Percentiles rank a stretch among this genome's conserved stretches.
Conservation (phyloP, 331 rosid genomes). For the Ulmus americana region DNA sequence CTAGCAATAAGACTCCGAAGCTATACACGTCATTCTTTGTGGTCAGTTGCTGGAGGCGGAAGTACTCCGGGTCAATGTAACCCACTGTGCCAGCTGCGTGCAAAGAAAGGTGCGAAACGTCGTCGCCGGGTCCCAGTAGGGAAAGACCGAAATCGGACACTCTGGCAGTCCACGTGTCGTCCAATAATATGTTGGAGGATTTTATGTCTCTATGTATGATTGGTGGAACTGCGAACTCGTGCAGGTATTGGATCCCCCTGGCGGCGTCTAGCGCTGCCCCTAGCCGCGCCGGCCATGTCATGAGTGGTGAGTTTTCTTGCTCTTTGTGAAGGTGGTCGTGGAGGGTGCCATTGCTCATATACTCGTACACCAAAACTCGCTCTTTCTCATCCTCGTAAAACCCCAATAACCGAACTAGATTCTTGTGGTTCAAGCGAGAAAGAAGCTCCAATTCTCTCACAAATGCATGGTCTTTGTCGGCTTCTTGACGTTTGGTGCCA, state of each 20-base stretch:
- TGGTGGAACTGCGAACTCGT: slow-evolving; percentile 54
- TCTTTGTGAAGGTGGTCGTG: slow-evolving; percentile 64
- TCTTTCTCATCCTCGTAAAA: slow-evolving; percentile 61
- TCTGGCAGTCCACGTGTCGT: slow-evolving; percentile 49
- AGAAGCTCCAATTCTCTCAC: slow-evolving; percentile 65
- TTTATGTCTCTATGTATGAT: slow-evolving; percentile 85
- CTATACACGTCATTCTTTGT: slow-evolving; percentile 85
- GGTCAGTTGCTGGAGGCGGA: slow-evolving; percentile 60
- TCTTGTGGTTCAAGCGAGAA: slow-evolving; percentile 83
- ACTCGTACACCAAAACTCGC: slow-evolving; percentile 69
- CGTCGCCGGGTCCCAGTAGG: slow-evolving; percentile 61
- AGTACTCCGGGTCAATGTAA: slow-evolving; percentile 90
- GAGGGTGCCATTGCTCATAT: slow-evolving; percentile 62
- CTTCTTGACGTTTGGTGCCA: slow-evolving; percentile 47
- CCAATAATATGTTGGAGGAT: slow-evolving; percentile 67
- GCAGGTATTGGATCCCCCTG: slow-evolving; percentile 70
- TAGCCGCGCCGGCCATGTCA: slow-evolving; percentile 54
- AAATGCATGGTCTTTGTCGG: slow-evolving; percentile 68
- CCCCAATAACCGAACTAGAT: slow-evolving; percentile 58
- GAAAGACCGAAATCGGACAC: slow-evolving; percentile 86
- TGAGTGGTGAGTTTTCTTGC: slow-evolving; percentile 29
- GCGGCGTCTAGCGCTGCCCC: slow-evolving; percentile 75
- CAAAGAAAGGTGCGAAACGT: slow-evolving; percentile 48
- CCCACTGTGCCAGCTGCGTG: slow-evolving; percentile 82
- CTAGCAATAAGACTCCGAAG: slow-evolving; percentile 67